A percentile compares a stretch with the other conserved stretches of the same genome.
Evolutionary conservation across 139 green algal species (phyloP).

Genomic region (Desmodesmus armatus): DNA sequence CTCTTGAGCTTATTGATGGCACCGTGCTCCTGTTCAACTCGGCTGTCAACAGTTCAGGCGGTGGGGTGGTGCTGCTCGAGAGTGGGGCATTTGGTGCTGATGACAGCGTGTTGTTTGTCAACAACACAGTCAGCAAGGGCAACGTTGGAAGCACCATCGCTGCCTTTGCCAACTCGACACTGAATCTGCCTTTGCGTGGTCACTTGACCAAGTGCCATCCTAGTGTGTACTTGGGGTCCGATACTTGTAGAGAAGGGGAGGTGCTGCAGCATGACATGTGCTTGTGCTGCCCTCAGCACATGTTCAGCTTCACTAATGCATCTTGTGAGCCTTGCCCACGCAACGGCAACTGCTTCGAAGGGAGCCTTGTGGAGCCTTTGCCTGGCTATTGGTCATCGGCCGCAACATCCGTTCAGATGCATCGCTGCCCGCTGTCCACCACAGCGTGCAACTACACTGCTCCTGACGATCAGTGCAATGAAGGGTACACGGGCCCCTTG

Average conservation of each 20-base stretch:
- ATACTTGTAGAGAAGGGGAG: neutral
- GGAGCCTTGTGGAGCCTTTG: no score
- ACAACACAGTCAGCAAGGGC: neutral
- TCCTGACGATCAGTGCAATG: no score
- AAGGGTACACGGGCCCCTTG: no score
- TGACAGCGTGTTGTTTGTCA: neutral
- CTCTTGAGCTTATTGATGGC: neutral
- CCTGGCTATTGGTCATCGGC: no score
- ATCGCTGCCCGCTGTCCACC: no score
- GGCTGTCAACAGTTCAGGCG: neutral
- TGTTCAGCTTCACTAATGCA: neutral
- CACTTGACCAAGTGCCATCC: neutral
- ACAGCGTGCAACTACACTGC: no score
- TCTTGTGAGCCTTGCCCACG: neutral
- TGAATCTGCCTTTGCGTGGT: neutral
- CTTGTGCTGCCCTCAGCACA: neutral
- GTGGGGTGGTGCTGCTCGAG: neutral
- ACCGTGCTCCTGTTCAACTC: neutral
- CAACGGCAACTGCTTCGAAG: no score
- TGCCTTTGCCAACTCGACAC: neutral
- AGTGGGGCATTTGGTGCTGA: neutral
- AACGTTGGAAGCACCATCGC: neutral
- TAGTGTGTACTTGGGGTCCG: neutral
- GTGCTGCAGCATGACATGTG: neutral
- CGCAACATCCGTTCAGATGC: no score